Evolutionary conservation across 163 green algal species (phyloP).

Genomic region (Chlorella variabilis): DNA sequence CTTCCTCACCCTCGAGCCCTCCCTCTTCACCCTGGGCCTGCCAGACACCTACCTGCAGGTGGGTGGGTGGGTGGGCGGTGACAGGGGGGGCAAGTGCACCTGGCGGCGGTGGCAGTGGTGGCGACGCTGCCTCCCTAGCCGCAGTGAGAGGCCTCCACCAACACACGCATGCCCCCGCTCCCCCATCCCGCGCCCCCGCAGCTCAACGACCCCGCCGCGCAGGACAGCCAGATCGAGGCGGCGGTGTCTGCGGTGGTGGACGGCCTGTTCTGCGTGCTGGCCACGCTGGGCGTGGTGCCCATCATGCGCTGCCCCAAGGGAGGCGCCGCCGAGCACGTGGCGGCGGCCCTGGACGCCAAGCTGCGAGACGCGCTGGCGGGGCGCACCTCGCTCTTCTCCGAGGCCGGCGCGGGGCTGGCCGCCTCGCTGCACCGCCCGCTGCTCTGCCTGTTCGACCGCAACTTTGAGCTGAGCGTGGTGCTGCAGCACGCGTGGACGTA

Average conservation of each 20-base stretch:
- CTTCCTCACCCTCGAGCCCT: conserved; percentile 90
- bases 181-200: conserved; percentile 29
- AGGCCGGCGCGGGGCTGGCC: conserved; percentile 63
- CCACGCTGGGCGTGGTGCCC: conserved; percentile 91
- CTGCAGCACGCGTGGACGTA: conserved; percentile 94
- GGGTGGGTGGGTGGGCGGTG: background rate
- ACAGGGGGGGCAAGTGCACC: background rate
- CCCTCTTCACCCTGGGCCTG: conserved; percentile 90
- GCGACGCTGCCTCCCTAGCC: background rate
- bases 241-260: conserved; percentile 85
- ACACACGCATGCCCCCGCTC: background rate
- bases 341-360: conserved; percentile 74
- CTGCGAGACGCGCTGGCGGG: conserved; percentile 84
- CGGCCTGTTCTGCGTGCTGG: conserved; percentile 91
- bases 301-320: conserved; percentile 93
- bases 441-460: conserved; percentile 96
- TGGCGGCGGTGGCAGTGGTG: background rate
- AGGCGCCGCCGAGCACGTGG: conserved; percentile 95
- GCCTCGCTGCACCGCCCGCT: conserved; percentile 89
- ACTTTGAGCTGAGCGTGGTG: conserved; percentile 92
- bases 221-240: conserved; percentile 75
- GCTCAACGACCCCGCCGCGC: conserved; percentile 91
- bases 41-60: conserved; percentile 78
- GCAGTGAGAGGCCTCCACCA: background rate
- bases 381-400: conserved; percentile 80